phyloP scores from a whole-genome alignment of 176 grass and related monocot genomes.

The Avena atlantica region DNA sequence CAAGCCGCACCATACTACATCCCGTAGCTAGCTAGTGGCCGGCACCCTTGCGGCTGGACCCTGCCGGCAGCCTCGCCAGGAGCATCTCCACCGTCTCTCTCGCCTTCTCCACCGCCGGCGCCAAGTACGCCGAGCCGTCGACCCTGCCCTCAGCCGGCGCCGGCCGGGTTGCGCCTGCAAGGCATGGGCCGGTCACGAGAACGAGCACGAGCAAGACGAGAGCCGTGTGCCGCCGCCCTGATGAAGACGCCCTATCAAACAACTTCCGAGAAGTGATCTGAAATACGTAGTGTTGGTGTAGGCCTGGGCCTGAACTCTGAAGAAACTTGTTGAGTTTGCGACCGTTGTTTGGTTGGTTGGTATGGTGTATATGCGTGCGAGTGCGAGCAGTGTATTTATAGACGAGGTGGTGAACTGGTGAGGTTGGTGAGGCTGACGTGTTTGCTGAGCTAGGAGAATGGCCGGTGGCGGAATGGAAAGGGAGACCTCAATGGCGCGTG shows the following conservation, averaged over 20 bases:
- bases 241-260: slow-evolving; percentile 34
- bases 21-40: slow-evolving; percentile 56
- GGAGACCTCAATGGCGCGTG: background rate
- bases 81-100: slow-evolving; percentile 59
- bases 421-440: background rate
- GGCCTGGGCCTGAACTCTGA: background rate
- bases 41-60: slow-evolving; percentile 66
- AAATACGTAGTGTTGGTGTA: background rate
- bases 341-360: too few species aligned
- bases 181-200: background rate
- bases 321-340: background rate
- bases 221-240: background rate
- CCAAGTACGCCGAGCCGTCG: background rate
- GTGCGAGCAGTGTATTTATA: background rate
- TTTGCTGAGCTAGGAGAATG: background rate
- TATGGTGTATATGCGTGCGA: background rate
- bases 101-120: slow-evolving; percentile 19
- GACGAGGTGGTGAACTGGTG: background rate
- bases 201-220: background rate
- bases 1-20: background rate
- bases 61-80: slow-evolving; percentile 68
- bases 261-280: background rate
- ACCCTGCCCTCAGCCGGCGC: background rate
- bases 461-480: background rate
- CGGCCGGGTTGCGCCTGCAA: background rate